These are phyloP conservation scores for Nakaseomyces bracarensis DNA, from an alignment of 1,139 yeast species.

Conservation along the genomic window DNA sequence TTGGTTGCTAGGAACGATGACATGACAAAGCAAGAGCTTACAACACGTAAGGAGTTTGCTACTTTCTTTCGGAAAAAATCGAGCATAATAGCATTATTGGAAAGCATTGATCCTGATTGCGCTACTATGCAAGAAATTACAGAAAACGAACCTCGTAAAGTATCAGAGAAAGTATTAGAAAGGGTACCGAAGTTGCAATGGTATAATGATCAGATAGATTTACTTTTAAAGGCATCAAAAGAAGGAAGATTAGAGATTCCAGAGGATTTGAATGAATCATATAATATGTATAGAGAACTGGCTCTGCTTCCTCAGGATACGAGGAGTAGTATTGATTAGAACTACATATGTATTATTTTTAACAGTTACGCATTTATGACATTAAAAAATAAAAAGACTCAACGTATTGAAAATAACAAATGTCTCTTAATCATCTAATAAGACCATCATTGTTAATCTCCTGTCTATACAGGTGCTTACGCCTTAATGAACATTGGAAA, in stretches of 20 bases:
- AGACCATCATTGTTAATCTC: no score
- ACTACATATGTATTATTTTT: background rate
- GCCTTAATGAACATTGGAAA: background rate
- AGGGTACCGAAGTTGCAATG: conserved; percentile 24
- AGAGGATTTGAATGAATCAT: conserved; percentile 23
- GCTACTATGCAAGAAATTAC: background rate
- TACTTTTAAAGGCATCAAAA: conserved; percentile 12
- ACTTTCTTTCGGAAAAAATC: conserved; percentile 29
- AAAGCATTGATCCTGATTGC: conserved; percentile 16
- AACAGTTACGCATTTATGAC: no score
- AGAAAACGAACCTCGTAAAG: conserved; percentile 10
- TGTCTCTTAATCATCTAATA: no score
- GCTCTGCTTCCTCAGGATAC: conserved; percentile 27
- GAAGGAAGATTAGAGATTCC: conserved; percentile 21
- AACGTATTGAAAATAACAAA: no score
- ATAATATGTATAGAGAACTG: conserved; percentile 23
- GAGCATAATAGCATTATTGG: conserved; percentile 23
- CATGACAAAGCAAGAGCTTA: conserved; percentile 25
- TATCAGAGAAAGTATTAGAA: conserved; percentile 17
- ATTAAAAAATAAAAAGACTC: no score
- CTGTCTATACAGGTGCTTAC: no score
- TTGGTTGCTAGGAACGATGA: conserved; percentile 27
- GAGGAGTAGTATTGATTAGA: background rate
- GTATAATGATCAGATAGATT: conserved; percentile 23
- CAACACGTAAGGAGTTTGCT: conserved; percentile 27